These are phyloP conservation scores for Dalbergia cochinchinensis DNA, from an alignment of 306 rosid genomes.

Conservation along the genomic window DNA sequence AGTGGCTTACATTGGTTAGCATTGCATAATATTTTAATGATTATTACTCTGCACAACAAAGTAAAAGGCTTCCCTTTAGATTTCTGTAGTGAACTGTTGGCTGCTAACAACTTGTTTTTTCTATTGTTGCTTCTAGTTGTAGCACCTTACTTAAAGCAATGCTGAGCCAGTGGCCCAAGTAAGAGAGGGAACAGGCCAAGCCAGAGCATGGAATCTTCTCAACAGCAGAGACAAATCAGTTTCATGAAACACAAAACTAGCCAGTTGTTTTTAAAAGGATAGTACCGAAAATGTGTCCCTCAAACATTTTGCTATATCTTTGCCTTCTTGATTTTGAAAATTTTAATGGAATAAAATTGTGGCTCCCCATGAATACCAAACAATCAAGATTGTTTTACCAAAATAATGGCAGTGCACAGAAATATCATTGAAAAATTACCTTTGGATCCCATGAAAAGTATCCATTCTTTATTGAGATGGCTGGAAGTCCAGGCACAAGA, in stretches of 20 bases:
- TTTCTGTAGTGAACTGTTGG: background rate
- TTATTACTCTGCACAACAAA: background rate
- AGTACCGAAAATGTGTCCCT: too few species aligned
- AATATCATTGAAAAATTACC: conserved; percentile 53
- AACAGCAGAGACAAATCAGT: too few species aligned
- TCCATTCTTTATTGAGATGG: conserved; percentile 78
- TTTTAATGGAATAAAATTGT: background rate
- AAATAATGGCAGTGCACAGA: background rate
- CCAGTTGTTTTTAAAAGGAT: too few species aligned
- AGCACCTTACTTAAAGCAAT: background rate
- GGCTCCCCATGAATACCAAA: background rate
- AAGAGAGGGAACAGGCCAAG: too few species aligned
- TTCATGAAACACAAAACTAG: too few species aligned
- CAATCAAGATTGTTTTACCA: conserved; percentile 11
- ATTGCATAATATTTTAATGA: background rate
- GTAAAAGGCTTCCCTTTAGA: background rate
- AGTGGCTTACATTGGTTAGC: background rate
- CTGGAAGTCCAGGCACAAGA: conserved; percentile 72
- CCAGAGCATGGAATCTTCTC: too few species aligned
- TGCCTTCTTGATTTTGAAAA: too few species aligned
- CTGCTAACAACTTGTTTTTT: conserved; percentile 11
- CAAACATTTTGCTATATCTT: too few species aligned
- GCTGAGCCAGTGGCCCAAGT: too few species aligned
- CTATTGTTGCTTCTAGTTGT: background rate
- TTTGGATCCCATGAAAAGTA: conserved; percentile 83